Evolutionary conservation across 192 early-diverging fungal genomes (phyloP).

Genomic region (Ambispora gerdemannii): DNA sequence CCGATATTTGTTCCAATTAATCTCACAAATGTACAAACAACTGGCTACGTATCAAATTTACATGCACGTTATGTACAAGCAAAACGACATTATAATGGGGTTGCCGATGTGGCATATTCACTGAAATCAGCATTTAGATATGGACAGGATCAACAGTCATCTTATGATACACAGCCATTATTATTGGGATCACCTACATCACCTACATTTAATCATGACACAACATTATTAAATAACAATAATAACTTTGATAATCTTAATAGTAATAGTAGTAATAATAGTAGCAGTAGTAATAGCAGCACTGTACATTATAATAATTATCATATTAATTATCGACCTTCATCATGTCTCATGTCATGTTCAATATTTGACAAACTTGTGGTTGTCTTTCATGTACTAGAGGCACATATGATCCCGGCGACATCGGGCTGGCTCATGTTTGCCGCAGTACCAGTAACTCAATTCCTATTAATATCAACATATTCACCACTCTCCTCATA

Average conservation of each 20-base stretch:
- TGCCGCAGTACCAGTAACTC: constrained; percentile 47
- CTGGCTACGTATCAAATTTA: constrained; percentile 52
- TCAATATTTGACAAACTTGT: constrained; percentile 38
- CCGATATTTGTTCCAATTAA: constrained; percentile 73
- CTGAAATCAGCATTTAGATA: constrained; percentile 35
- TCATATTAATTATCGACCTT: too few species aligned
- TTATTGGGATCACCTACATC: neutral
- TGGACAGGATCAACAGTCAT: neutral
- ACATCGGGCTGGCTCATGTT: constrained; percentile 58
- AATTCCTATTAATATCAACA: constrained; percentile 36
- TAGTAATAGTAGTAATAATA: neutral
- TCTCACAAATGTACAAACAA: constrained; percentile 54
- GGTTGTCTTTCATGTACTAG: constrained; percentile 43
- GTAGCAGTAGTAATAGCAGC: neutral
- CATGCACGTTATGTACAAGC: constrained; percentile 66
- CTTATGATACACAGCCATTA: neutral
- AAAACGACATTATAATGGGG: constrained; percentile 70
- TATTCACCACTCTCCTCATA: constrained; percentile 19
- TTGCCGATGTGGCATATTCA: constrained; percentile 65
- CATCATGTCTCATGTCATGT: constrained; percentile 22
- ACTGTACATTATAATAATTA: too few species aligned
- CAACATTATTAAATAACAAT: too few species aligned
- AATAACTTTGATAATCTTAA: too few species aligned
- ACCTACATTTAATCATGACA: neutral
- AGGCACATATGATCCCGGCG: constrained; percentile 49